Evolutionary conservation across 1,139 yeast genomes (phyloP).

Genomic region (Casaregolazyma lundiana): DNA sequence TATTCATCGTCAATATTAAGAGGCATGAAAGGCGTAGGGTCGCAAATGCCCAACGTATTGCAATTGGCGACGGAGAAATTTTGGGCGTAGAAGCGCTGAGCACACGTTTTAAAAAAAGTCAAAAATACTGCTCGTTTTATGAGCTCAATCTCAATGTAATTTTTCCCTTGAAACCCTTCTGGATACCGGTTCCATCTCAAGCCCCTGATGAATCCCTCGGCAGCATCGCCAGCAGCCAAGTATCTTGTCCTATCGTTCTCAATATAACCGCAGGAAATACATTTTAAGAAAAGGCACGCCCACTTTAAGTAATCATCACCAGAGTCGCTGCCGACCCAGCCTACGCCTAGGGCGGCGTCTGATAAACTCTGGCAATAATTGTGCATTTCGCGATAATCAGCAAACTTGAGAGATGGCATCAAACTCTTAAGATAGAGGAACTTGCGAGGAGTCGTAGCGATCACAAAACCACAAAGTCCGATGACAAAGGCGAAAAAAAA

Average conservation of each 20-base stretch:
- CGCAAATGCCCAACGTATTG: slow-evolving; percentile 8
- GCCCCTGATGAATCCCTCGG: slow-evolving; percentile 9
- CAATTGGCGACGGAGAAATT: background rate
- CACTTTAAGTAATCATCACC: slow-evolving; percentile 4
- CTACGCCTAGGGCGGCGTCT: slow-evolving; percentile 7
- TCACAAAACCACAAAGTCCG: slow-evolving; percentile 9
- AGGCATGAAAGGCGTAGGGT: slow-evolving; percentile 11
- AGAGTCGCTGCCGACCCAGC: slow-evolving; percentile 7
- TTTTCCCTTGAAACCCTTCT: slow-evolving; percentile 9
- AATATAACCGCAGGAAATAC: slow-evolving; percentile 4
- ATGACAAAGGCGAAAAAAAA: slow-evolving; percentile 11
- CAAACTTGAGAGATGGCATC: slow-evolving; percentile 8
- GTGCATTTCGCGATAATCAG: slow-evolving; percentile 6
- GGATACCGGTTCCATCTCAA: slow-evolving; percentile 9
- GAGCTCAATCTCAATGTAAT: slow-evolving; percentile 11
- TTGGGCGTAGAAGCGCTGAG: slow-evolving; percentile 2
- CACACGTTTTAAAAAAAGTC: slow-evolving; percentile 4
- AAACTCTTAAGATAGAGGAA: slow-evolving; percentile 6
- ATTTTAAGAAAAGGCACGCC: slow-evolving; percentile 7
- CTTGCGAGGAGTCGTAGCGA: slow-evolving; percentile 12
- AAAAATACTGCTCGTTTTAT: slow-evolving; percentile 13
- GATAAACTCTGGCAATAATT: slow-evolving; percentile 6
- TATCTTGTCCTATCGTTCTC: slow-evolving; percentile 6
- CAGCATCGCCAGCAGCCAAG: background rate
- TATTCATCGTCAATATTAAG: slow-evolving; percentile 14